Evolutionary conservation across 1,284 basidiomycete genomes (phyloP).

Genomic region (Sphagnurus paluster): DNA sequence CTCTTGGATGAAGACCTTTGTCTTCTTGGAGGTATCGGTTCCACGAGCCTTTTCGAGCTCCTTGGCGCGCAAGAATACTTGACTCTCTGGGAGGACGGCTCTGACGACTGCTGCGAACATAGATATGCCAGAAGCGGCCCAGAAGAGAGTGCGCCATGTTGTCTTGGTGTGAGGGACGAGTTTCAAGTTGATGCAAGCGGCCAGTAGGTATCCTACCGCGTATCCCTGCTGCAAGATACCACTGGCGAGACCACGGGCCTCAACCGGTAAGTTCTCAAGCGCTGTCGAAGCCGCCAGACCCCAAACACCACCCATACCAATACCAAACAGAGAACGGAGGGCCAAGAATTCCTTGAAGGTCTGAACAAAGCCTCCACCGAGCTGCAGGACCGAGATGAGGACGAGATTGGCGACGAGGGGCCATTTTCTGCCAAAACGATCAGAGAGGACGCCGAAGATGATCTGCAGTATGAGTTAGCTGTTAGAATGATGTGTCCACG

Average conservation of each 20-base stretch:
- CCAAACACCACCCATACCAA: slow-evolving; percentile 89
- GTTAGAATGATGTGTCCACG: not conserved
- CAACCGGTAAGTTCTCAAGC: slow-evolving; percentile 88
- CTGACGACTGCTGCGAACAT: slow-evolving; percentile 76
- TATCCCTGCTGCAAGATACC: slow-evolving; percentile 88
- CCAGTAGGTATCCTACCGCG: slow-evolving; percentile 61
- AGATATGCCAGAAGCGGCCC: slow-evolving; percentile 71
- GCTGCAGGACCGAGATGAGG: slow-evolving; percentile 73
- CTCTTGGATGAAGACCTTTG: slow-evolving; percentile 74
- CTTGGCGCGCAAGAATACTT: slow-evolving; percentile 70
- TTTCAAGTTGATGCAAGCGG: slow-evolving; percentile 78
- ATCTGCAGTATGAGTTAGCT: slow-evolving; percentile 29
- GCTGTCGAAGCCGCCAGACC: slow-evolving; percentile 75
- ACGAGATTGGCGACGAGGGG: slow-evolving; percentile 80
- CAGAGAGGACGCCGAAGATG: slow-evolving; percentile 79
- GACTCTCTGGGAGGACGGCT: slow-evolving; percentile 77
- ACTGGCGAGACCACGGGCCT: slow-evolving; percentile 82
- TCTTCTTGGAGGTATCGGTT: slow-evolving; percentile 51
- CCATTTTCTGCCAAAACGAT: slow-evolving; percentile 93
- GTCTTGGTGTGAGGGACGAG: slow-evolving; percentile 55
- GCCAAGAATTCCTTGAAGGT: slow-evolving; percentile 71
- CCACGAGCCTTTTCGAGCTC: slow-evolving; percentile 44
- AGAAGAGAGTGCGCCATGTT: slow-evolving; percentile 69
- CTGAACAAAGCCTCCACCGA: slow-evolving; percentile 76
- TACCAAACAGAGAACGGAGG: slow-evolving; percentile 77